Percentiles rank a stretch among this genome's conserved stretches.
Evolutionary conservation across 371 early-diverging fungal genomes (phyloP).

Genomic region (Phascolomyces articulosus): DNA sequence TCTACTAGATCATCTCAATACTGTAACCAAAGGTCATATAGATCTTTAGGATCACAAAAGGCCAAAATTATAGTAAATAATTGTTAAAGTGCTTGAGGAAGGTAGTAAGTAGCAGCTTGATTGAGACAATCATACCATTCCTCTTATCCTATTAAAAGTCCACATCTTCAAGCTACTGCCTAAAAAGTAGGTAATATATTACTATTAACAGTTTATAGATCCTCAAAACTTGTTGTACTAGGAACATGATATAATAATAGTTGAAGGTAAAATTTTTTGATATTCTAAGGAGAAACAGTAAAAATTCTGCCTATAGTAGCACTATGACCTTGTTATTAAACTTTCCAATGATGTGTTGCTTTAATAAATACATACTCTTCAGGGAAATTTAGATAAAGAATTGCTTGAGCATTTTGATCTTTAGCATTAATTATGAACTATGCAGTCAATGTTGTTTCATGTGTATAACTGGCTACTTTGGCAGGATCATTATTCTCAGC

Average conservation of each 20-base stretch:
- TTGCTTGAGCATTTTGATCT: neutral
- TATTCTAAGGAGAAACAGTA: neutral
- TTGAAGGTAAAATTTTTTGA: neutral
- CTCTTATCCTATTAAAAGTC: neutral
- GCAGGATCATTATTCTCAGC: neutral
- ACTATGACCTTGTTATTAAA: neutral
- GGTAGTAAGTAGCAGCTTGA: neutral
- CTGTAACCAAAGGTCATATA: neutral
- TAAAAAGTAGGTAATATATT: slow-evolving; percentile 4
- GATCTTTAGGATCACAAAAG: neutral
- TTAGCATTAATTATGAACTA: neutral
- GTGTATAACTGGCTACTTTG: neutral
- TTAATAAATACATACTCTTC: no score
- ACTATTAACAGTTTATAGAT: slow-evolving; percentile 6
- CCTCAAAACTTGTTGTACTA: slow-evolving; percentile 8
- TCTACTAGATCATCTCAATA: neutral
- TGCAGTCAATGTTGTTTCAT: slow-evolving; percentile 5
- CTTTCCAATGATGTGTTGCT: neutral
- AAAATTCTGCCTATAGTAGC: slow-evolving; percentile 1
- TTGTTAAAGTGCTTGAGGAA: neutral
- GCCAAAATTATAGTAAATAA: neutral
- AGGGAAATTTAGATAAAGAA: neutral
- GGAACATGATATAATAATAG: slow-evolving; percentile 11
- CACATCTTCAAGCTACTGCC: neutral
- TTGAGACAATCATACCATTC: neutral